Percentiles rank a stretch among this genome's conserved stretches.
phyloP scores from a whole-genome alignment of 1,139 yeast genomes.

The Nadsonia commutata region DNA sequence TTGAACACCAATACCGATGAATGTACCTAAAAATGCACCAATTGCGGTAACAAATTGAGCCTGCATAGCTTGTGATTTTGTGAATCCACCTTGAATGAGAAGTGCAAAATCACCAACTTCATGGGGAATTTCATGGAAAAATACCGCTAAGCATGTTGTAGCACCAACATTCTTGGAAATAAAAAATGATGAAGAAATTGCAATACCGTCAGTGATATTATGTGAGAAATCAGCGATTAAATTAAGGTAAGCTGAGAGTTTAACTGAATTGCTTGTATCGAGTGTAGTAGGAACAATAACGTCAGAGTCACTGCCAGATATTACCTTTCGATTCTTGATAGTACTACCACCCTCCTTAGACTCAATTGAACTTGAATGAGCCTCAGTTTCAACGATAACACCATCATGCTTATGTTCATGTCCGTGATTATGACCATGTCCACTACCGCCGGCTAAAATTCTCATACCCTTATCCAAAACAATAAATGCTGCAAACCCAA shows the following conservation, averaged over 20 bases:
- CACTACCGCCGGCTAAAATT: constrained; percentile 28
- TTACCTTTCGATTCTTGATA: constrained; percentile 1
- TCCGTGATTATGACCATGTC: constrained; percentile 18
- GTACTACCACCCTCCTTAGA: constrained; percentile 4
- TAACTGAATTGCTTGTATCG: constrained; percentile 14
- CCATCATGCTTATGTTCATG: constrained; percentile 32
- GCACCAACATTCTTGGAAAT: constrained; percentile 42
- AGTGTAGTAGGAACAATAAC: background rate
- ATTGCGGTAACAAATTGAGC: constrained; percentile 48
- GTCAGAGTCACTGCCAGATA: background rate
- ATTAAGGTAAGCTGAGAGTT: constrained; percentile 43
- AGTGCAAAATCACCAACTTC: constrained; percentile 63
- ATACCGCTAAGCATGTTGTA: constrained; percentile 48
- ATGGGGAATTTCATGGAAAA: constrained; percentile 63
- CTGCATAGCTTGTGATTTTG: constrained; percentile 44
- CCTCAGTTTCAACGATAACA: constrained; percentile 4
- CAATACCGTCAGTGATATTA: constrained; percentile 57
- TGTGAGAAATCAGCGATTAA: constrained; percentile 53
- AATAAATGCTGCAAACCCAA: constrained; percentile 43
- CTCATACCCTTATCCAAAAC: constrained; percentile 42
- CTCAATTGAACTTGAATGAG: background rate
- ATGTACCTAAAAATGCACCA: constrained; percentile 51
- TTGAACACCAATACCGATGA: constrained; percentile 41
- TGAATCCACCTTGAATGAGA: constrained; percentile 47
- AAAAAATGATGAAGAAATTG: constrained; percentile 52